A percentile compares a stretch with the other conserved stretches of the same genome.
Conservation (phyloP, 139 green algal species). For the Spirogloea muscicola region DNA sequence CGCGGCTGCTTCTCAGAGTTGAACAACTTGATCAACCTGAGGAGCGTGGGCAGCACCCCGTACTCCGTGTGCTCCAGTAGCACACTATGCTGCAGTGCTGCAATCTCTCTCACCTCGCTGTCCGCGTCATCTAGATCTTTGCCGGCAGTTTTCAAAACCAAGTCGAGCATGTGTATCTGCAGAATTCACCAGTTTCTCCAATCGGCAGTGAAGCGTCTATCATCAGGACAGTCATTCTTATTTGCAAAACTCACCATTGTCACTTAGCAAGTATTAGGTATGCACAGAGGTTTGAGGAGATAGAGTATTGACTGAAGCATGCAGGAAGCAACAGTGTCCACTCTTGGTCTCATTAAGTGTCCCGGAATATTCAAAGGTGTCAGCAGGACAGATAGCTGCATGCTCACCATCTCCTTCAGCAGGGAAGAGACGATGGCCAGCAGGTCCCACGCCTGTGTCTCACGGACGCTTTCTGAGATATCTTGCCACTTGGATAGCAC, state of each 20-base stretch:
- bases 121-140: neutral
- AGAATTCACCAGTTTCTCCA: neutral
- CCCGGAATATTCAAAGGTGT: no score
- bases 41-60: conserved; percentile 6
- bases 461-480: neutral
- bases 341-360: no score
- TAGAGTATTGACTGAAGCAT: no score
- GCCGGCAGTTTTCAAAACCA: conserved; percentile 8
- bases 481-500: conserved; percentile 14
- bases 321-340: no score
- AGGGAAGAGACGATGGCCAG: neutral
- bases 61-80: conserved; percentile 18
- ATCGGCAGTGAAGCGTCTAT: no score
- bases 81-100: conserved; percentile 5
- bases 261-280: no score
- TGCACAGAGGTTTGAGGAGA: no score
- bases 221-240: no score
- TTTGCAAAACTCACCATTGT: no score
- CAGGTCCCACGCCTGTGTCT: neutral
- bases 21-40: conserved; percentile 7
- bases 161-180: conserved; percentile 23
- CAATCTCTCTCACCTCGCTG: neutral
- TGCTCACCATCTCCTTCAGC: conserved; percentile 33
- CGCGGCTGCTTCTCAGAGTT: conserved; percentile 18
- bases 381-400: no score